Evolutionary conservation across 352 stramenopile species (phyloP).

Genomic region (Blastocystis sp.): DNA sequence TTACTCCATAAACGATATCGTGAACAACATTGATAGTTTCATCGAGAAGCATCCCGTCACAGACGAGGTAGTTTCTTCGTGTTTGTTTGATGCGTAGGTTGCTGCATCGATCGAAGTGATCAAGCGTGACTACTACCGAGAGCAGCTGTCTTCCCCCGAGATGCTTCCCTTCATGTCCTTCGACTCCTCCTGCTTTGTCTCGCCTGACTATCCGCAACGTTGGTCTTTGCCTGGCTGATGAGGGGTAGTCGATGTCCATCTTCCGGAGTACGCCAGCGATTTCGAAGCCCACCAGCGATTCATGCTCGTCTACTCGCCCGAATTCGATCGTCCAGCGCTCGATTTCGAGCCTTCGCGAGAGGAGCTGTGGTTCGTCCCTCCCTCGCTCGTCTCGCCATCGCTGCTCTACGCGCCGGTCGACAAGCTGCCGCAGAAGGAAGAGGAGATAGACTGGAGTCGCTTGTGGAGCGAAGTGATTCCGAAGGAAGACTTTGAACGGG

Average conservation of each 20-base stretch:
- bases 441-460: background rate
- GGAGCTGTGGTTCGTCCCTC: background rate
- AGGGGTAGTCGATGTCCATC: background rate
- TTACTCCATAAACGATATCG: background rate
- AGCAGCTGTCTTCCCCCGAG: slow-evolving; percentile 13
- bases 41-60: background rate
- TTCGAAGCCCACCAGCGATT: background rate
- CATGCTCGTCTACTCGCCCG: background rate
- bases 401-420: background rate
- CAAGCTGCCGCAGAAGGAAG: background rate
- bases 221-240: background rate
- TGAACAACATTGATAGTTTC: background rate
- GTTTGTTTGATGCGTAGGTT: background rate
- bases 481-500: background rate
- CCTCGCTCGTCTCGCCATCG: background rate
- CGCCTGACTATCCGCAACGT: background rate
- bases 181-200: background rate
- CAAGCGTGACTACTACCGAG: slow-evolving; percentile 36
- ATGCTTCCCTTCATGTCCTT: slow-evolving; percentile 15
- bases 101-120: background rate
- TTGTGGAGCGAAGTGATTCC: background rate
- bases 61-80: background rate
- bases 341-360: background rate
- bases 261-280: background rate
- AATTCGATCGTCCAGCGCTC: background rate